Evolutionary conservation across 1,284 basidiomycete species (phyloP).

Genomic region (Meripilus lineatus): DNA sequence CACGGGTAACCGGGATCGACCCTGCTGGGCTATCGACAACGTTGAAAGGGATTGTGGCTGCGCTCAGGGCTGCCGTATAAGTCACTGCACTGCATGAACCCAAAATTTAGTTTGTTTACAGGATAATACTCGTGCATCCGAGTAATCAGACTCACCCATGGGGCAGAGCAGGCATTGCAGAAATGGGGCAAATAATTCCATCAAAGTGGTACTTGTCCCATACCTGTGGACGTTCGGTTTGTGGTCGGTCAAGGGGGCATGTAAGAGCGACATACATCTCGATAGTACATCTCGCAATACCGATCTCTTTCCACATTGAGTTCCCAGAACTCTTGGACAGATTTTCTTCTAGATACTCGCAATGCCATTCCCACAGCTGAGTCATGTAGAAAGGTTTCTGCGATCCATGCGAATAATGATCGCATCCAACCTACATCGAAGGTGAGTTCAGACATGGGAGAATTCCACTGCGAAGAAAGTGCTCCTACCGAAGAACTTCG

Average conservation of each 20-base stretch:
- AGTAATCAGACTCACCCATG: slow-evolving; percentile 48
- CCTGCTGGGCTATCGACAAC: slow-evolving; percentile 77
- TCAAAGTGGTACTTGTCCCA: slow-evolving; percentile 73
- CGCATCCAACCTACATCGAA: slow-evolving; percentile 47
- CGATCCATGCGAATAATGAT: slow-evolving; percentile 40
- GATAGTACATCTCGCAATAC: slow-evolving; percentile 49
- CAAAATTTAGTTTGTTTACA: too few species aligned
- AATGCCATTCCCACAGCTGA: slow-evolving; percentile 45
- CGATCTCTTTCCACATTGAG: slow-evolving; percentile 47
- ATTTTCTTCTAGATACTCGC: slow-evolving; percentile 42
- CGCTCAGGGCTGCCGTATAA: slow-evolving; percentile 15
- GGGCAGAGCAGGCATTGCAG: slow-evolving; percentile 67
- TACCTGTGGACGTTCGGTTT: slow-evolving; percentile 37
- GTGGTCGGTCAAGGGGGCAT: not conserved
- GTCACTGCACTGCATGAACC: slow-evolving; percentile 20
- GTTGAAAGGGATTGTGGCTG: slow-evolving; percentile 55
- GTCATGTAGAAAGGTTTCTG: slow-evolving; percentile 52
- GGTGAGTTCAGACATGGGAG: not conserved
- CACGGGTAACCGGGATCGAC: slow-evolving; percentile 74
- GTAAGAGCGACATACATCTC: slow-evolving; percentile 38
- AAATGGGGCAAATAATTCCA: slow-evolving; percentile 72
- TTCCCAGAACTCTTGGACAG: slow-evolving; percentile 51
- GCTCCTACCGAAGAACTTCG: slow-evolving; percentile 49
- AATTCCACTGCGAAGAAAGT: not conserved
- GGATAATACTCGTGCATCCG: too few species aligned